Evolutionary conservation across 495 filamentous ascomycete genomes (phyloP), one percentile per base, ranked within the genome.

Genomic region (Penicillium bialowiezense): DNA sequence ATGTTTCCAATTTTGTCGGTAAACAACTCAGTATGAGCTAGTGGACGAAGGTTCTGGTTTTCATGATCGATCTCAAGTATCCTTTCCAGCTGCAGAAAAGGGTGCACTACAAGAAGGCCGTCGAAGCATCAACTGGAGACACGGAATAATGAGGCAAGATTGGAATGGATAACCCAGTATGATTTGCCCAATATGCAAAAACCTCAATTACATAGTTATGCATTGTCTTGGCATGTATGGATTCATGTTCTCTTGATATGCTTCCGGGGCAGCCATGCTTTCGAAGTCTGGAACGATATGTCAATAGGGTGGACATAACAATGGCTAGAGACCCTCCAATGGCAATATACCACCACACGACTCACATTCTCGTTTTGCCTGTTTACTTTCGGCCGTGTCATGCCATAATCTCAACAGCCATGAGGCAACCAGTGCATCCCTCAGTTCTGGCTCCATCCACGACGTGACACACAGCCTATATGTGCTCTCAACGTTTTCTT

Each of bases 391-490:
- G 0, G 55, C 51, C 19, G 41, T 54, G 19, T 58, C 51, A 32
- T 51, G 33, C 55, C 55, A 58, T 5, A 58, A 36, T 38, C 55
- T 36, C 46, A 58, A 39, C 15, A 54, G 7, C 51, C 55, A 58
- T 12, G 39, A 28, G 12, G 47, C 55, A 8, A 51, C 51, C 37
- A 55, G 13, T 18, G 55, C 55, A 51, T 58, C 55, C 37, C 51
- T 51, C 17, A 41, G 15, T 12, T 44, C 48, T 37, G 41, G 41
- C 24, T 17, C 4, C 42, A 55, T 38, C 19, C n/a, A n/a, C 1
- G 1, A 41, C 2, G 51, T 51, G 15, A 58, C 10, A 31, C 24
- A 41, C 19, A 55, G 21, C 41, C 37, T 48, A 14, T 55, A 28
- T 35, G n/a, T 17, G 18, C 50, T 50, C 28, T 32, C 38, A 7